These are phyloP conservation scores for Linnemannia elongata DNA, from an alignment of 192 early-diverging fungal genomes.

Conservation along the genomic window DNA sequence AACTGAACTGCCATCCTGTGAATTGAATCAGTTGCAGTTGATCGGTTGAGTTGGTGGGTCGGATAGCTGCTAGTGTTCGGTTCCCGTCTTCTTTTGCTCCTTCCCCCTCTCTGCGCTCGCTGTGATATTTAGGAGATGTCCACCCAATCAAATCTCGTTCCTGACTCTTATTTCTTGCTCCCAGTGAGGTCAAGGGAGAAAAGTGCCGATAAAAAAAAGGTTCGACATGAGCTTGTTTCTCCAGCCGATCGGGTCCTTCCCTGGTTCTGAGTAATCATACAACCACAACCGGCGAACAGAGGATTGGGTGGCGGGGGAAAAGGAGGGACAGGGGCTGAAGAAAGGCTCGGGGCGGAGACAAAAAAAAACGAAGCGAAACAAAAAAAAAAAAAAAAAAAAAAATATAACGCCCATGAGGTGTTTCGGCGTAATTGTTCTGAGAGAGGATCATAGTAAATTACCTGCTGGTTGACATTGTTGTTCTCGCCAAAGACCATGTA, in stretches of 20 bases:
- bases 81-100: not conserved
- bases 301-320: no score
- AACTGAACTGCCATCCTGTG: not conserved
- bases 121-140: no score
- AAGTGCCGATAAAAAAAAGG: not conserved
- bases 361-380: not conserved
- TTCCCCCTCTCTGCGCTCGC: not conserved
- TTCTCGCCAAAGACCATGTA: constrained; percentile 96
- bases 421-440: no score
- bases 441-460: constrained; percentile 29
- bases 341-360: not conserved
- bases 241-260: not conserved
- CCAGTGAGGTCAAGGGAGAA: not conserved
- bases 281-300: not conserved
- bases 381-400: no score
- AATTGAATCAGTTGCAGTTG: not conserved
- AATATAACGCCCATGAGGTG: no score
- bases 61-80: not conserved
- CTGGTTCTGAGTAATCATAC: not conserved
- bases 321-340: no score
- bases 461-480: constrained; percentile 96
- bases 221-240: not conserved
- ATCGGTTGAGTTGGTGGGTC: not conserved
- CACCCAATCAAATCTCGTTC: not conserved
- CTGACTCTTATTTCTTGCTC: not conserved